Conservation (phyloP, 345 rosid species). For the Atalantia buxifolia region DNA sequence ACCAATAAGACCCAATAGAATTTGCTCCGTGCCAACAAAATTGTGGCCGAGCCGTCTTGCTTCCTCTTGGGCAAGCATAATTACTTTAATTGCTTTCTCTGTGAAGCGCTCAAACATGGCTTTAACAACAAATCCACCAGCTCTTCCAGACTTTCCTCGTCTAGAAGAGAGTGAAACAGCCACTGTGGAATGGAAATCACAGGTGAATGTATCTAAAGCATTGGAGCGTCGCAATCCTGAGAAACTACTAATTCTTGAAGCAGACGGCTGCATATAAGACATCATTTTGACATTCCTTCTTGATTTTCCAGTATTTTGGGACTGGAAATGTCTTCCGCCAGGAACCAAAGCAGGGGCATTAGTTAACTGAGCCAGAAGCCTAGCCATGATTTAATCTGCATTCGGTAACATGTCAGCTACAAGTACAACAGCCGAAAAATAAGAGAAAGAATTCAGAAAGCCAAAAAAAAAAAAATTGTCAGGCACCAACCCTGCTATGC, state of each 20-base stretch:
- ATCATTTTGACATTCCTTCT: constrained; percentile 46
- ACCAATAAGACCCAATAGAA: constrained; percentile 82
- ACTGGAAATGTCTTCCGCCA: constrained; percentile 35
- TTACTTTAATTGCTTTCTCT: constrained; percentile 92
- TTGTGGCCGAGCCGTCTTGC: constrained; percentile 95
- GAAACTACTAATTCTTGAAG: constrained; percentile 45
- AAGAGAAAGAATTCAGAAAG: not conserved
- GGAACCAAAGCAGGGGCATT: constrained; percentile 39
- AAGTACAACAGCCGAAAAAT: not conserved
- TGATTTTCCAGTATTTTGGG: constrained; percentile 44
- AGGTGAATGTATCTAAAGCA: constrained; percentile 38
- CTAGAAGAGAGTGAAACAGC: constrained; percentile 34
- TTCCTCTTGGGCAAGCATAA: constrained; percentile 97
- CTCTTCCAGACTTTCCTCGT: constrained; percentile 46
- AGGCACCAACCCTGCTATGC: not conserved
- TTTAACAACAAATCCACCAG: constrained; percentile 44
- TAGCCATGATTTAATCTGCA: constrained; percentile 69
- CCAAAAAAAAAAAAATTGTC: not conserved
- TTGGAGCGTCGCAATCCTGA: constrained; percentile 56
- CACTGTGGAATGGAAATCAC: constrained; percentile 46
- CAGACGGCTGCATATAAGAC: constrained; percentile 30
- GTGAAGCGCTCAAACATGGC: constrained; percentile 98
- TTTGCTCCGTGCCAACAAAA: constrained; percentile 96
- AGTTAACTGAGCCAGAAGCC: constrained; percentile 57
- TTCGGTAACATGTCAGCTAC: constrained; percentile 6